Evolutionary conservation across 495 filamentous ascomycete species (phyloP).

Genomic region (Aspergillus avenaceus): DNA sequence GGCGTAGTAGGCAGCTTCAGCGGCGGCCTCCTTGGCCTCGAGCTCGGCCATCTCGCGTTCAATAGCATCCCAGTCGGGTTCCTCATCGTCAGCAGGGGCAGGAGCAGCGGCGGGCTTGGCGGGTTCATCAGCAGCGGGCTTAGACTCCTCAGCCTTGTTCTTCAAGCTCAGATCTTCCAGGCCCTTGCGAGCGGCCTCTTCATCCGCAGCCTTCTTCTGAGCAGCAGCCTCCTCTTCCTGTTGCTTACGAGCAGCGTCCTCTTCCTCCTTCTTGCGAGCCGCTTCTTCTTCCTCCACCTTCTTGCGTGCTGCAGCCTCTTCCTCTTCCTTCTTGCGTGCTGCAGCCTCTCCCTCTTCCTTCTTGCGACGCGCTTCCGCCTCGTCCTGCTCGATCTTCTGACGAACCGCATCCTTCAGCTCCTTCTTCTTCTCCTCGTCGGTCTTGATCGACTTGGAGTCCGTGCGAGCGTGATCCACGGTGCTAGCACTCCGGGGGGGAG

Average conservation of each 20-base stretch:
- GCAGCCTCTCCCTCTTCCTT: constrained; percentile 45
- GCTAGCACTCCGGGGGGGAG: constrained; percentile 52
- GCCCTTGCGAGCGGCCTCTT: constrained; percentile 29
- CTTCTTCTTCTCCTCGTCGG: constrained; percentile 65
- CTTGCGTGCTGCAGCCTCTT: constrained; percentile 16
- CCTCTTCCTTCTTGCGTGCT: constrained; percentile 45
- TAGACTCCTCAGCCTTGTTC: constrained; percentile 39
- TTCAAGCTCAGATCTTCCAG: constrained; percentile 34
- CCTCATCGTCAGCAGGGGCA: constrained; percentile 42
- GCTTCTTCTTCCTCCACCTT: constrained; percentile 24
- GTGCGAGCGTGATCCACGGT: constrained; percentile 53
- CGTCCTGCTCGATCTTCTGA: constrained; percentile 54
- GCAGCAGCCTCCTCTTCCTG: constrained; percentile 21
- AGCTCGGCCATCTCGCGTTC: constrained; percentile 50
- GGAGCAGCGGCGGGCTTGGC: constrained; percentile 34
- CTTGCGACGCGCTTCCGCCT: constrained; percentile 48
- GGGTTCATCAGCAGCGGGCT: constrained; percentile 33
- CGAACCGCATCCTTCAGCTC: constrained; percentile 66
- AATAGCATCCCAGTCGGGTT: constrained; percentile 48
- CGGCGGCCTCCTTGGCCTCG: constrained; percentile 57
- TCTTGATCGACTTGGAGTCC: constrained; percentile 59
- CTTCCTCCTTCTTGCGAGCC: constrained; percentile 28
- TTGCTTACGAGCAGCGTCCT: constrained; percentile 17
- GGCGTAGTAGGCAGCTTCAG: constrained; percentile 55
- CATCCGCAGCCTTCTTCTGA: constrained; percentile 23